These are phyloP conservation scores for Colletotrichum sansevieriae DNA, from an alignment of 2,329 filamentous ascomycete genomes.

Conservation along the genomic window DNA sequence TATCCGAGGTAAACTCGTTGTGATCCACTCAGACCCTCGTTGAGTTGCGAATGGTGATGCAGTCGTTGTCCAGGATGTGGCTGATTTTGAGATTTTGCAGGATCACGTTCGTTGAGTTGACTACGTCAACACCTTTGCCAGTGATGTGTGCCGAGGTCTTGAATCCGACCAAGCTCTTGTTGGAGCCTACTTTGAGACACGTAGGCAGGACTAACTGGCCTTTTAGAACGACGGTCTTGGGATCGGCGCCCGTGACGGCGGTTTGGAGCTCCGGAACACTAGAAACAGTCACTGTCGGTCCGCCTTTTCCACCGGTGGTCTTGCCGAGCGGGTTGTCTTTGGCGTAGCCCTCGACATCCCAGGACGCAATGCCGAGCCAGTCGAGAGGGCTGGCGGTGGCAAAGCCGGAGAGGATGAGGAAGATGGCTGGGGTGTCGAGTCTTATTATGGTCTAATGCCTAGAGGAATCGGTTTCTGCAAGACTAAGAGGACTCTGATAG, in stretches of 20 bases:
- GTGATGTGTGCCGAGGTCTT: conserved; percentile 52
- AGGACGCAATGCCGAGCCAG: conserved; percentile 44
- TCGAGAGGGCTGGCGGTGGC: conserved; percentile 41
- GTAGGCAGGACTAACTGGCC: conserved; percentile 56
- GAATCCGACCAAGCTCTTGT: conserved; percentile 58
- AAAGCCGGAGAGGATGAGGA: conserved; percentile 21
- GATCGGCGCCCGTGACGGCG: conserved; percentile 57
- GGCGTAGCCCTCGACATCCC: conserved; percentile 45
- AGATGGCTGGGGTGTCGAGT: conserved; percentile 22
- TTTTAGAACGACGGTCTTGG: conserved; percentile 58
- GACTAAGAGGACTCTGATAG: too few species aligned
- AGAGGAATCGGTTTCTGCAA: too few species aligned
- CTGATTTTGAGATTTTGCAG: conserved; percentile 54
- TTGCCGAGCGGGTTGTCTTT: conserved; percentile 53
- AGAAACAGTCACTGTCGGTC: conserved; percentile 60
- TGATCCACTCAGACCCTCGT: conserved; percentile 63
- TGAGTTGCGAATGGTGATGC: conserved; percentile 58
- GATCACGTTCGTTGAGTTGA: conserved; percentile 54
- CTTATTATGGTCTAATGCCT: conserved; percentile 20
- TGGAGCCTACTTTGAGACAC: conserved; percentile 59
- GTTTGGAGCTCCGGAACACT: conserved; percentile 57
- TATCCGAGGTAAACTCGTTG: conserved; percentile 60
- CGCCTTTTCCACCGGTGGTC: conserved; percentile 58
- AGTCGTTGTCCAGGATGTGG: conserved; percentile 56
- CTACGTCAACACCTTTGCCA: conserved; percentile 52